Conservation (phyloP, 495 filamentous ascomycete species). For the Cetradonia linearis region DNA sequence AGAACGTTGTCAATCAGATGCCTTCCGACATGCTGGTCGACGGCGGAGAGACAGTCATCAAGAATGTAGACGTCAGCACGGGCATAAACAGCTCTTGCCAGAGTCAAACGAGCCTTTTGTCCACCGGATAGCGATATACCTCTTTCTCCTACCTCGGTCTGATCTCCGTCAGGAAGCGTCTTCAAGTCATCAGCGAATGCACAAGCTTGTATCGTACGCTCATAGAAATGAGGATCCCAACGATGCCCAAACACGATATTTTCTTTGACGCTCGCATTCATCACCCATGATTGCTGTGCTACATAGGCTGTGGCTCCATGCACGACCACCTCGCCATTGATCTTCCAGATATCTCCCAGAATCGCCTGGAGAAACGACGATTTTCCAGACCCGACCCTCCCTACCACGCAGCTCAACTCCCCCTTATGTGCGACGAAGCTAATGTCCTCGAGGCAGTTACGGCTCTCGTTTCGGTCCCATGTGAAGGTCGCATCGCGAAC, state of each 20-base stretch:
- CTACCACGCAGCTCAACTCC: constrained; percentile 85
- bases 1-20: constrained; percentile 92
- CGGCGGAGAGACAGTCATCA: constrained; percentile 89
- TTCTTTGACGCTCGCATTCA: constrained; percentile 93
- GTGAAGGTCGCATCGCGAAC: constrained; percentile 84
- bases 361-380: constrained; percentile 82
- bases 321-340: constrained; percentile 71
- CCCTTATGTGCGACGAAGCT: constrained; percentile 81
- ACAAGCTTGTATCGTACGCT: constrained; percentile 86
- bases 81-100: constrained; percentile 93
- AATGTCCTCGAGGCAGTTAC: constrained; percentile 60
- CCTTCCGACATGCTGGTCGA: constrained; percentile 93
- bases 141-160: constrained; percentile 92
- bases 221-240: constrained; percentile 91
- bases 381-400: constrained; percentile 90
- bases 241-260: constrained; percentile 97
- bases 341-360: constrained; percentile 85
- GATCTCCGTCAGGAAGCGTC: constrained; percentile 87
- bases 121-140: constrained; percentile 96
- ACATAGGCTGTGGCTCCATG: constrained; percentile 82
- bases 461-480: constrained; percentile 71
- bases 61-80: constrained; percentile 94
- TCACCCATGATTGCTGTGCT: constrained; percentile 87
- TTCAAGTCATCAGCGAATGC: constrained; percentile 86
- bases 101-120: constrained; percentile 89